A percentile compares a stretch with the other conserved stretches of the same genome.
phyloP scores from a whole-genome alignment of 768 basidiomycete species.

The Xerocomellus intermedius region DNA sequence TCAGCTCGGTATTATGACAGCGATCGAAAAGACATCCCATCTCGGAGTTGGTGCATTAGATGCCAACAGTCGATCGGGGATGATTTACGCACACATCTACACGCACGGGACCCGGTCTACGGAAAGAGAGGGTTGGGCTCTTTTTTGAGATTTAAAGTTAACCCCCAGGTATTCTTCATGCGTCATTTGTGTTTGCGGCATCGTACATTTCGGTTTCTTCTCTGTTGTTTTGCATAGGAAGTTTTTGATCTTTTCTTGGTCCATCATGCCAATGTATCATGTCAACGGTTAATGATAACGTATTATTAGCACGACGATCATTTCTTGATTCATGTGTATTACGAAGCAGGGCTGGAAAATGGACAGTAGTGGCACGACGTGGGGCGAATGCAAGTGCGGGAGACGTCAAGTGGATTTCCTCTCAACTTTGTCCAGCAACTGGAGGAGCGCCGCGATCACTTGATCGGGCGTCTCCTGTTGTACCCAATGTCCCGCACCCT shows the following conservation, averaged over 20 bases:
- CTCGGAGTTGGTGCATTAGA: neutral
- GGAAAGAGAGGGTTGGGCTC: neutral
- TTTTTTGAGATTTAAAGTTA: conserved; percentile 6
- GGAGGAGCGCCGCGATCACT: conserved; percentile 40
- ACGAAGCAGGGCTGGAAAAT: neutral
- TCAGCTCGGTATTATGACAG: conserved; percentile 21
- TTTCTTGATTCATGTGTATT: conserved; percentile 14
- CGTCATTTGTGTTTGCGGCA: conserved; percentile 4
- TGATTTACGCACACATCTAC: neutral
- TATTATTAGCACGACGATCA: conserved; percentile 16
- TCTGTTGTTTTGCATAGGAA: conserved; percentile 30
- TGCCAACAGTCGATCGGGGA: neutral
- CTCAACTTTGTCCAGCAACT: conserved; percentile 38
- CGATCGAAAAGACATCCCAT: neutral
- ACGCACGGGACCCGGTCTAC: neutral
- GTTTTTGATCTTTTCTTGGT: conserved; percentile 8
- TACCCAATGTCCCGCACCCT: conserved; percentile 63
- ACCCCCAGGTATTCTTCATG: neutral
- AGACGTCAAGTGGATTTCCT: neutral
- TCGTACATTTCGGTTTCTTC: conserved; percentile 2
- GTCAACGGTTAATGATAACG: conserved; percentile 15
- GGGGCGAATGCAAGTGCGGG: neutral
- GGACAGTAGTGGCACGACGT: neutral
- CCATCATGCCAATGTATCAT: conserved; percentile 26
- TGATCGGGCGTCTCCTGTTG: conserved; percentile 53